Evolutionary conservation across 31 red algal genomes (phyloP), one percentile per base, ranked within the genome.

Genomic region (Endocladia muricata): DNA sequence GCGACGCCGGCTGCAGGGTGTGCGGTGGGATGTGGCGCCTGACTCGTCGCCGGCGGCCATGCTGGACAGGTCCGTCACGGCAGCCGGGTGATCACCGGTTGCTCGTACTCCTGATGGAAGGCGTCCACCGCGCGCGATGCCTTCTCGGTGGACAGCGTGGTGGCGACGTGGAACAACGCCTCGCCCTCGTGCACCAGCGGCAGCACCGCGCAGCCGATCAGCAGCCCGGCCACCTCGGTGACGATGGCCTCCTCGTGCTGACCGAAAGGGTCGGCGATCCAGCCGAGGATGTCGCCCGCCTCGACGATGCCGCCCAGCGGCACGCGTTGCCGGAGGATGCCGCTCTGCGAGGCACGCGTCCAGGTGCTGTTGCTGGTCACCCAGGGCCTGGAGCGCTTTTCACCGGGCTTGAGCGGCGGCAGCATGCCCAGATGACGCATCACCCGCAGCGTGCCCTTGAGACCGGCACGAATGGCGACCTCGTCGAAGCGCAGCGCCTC

Each of bases 161-260:
- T 52, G 60, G 60, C 60, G 13, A 64, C 11, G 26, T 64, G 60
- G 25, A 64, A 25, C 11, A 64, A 21, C 11, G 60, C 60, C 11
- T 64, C 60, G 25, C 60, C 60, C 11, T 30, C n/a, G 25, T 64
- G 15, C n/a, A 64, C 60, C 11, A 64, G 60, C 26, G 60, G 60
- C 26, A 17, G 60, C 11, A 13, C 11, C 25, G 60, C 26, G 13
- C 60, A 13, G 25, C 60, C 60, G 25, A 64, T 64, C n/a, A 64
- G 11, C n/a, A 64, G 13, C 15, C 60, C 60, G 25, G 11, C 25
- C 26, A 17, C 11, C 11, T 15, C 11, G 11, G 60, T 23, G 11
- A 21, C 26, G 11, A 64, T 17, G 11, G 13, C 26, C 11, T 13
- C 26, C 11, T 25, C n/a, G 25, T 11, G 25, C 11, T 64, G 11